These are phyloP conservation scores for Byssochlamys sp. DNA, from an alignment of 2,329 filamentous ascomycete species.

Conservation along the genomic window DNA sequence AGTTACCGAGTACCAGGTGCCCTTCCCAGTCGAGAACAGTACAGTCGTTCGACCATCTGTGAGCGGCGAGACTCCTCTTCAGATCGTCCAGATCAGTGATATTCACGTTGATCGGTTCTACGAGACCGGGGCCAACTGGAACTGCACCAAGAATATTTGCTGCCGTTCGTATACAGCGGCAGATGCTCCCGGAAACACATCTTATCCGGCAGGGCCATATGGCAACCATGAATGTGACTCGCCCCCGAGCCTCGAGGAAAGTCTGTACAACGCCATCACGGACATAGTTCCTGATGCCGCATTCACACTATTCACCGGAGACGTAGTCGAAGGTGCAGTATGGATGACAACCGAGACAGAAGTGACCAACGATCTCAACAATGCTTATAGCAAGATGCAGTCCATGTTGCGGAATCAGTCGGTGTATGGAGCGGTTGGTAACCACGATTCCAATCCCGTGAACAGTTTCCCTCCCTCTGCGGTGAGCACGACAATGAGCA, in stretches of 20 bases:
- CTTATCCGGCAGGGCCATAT: conserved; percentile 42
- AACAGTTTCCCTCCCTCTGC: conserved; percentile 41
- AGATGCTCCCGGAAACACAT: conserved; percentile 40
- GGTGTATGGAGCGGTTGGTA: conserved; percentile 48
- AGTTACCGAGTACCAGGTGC: conserved; percentile 35
- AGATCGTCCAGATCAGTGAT: conserved; percentile 52
- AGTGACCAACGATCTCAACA: conserved; percentile 29
- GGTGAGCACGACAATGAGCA: conserved; percentile 29
- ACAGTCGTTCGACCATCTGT: conserved; percentile 31
- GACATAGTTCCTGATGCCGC: conserved; percentile 33
- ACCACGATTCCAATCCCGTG: conserved; percentile 46
- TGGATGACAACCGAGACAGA: conserved; percentile 29
- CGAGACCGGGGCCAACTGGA: conserved; percentile 42
- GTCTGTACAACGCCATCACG: conserved; percentile 40
- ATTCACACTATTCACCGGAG: conserved; percentile 51
- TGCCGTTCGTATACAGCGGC: conserved; percentile 44
- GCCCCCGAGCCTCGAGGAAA: conserved; percentile 43
- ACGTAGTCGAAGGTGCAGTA: conserved; percentile 45
- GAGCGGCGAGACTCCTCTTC: conserved; percentile 40
- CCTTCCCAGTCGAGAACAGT: conserved; percentile 37
- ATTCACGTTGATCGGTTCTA: conserved; percentile 52
- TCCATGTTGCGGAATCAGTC: conserved; percentile 21
- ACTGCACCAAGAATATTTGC: conserved; percentile 52
- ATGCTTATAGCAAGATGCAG: conserved; percentile 42
- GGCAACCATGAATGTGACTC: conserved; percentile 47